Percentiles rank a stretch among this genome's conserved stretches.
These are phyloP conservation scores for Canavalia ensiformis DNA, from an alignment of 306 rosid genomes.

Conservation along the genomic window DNA sequence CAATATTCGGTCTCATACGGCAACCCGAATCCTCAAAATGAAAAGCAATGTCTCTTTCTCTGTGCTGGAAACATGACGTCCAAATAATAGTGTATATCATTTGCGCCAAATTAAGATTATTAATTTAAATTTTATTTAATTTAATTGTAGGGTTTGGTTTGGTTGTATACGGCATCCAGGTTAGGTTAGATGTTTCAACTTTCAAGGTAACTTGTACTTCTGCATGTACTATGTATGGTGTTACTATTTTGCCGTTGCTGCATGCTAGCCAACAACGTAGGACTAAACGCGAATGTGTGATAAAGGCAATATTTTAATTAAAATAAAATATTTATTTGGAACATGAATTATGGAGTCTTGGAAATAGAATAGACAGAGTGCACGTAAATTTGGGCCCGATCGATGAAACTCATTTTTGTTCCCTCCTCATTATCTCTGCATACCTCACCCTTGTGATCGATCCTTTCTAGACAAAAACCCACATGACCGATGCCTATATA, in stretches of 20 bases:
- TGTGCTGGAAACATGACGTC: constrained; percentile 44
- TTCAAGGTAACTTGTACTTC: background rate
- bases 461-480: background rate
- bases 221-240: background rate
- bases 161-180: constrained; percentile 18
- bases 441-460: background rate
- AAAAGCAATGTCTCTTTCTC: constrained; percentile 45
- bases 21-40: constrained; percentile 36
- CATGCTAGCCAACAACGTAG: constrained; percentile 12
- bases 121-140: too few species aligned
- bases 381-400: background rate
- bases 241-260: background rate
- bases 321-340: background rate
- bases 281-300: background rate
- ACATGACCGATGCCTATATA: background rate
- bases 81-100: background rate
- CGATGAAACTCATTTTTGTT: background rate
- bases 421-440: background rate
- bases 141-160: background rate
- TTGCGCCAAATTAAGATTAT: background rate
- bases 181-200: background rate
- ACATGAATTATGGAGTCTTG: background rate
- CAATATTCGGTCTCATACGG: constrained; percentile 43
- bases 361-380: background rate
- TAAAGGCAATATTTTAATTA: background rate